A percentile compares a stretch with the other conserved stretches of the same genome.
phyloP scores from a whole-genome alignment of 1,284 basidiomycete species.

The Microbotryomycetes sp. region DNA sequence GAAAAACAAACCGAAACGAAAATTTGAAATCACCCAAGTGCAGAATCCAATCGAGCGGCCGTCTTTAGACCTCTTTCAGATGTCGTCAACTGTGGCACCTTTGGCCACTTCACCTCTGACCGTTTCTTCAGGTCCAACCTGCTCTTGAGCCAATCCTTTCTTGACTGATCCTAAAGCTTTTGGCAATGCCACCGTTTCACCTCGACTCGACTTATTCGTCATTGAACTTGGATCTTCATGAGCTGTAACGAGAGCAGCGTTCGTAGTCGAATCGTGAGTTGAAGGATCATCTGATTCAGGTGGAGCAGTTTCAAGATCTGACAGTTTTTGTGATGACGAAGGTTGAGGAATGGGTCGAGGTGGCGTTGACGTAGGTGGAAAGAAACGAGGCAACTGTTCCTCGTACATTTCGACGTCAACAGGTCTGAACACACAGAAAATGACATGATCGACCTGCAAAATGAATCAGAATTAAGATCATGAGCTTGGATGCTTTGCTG shows the following conservation, averaged over 20 bases:
- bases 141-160: neutral
- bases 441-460: conserved; percentile 58
- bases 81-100: neutral
- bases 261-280: neutral
- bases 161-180: neutral
- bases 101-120: neutral
- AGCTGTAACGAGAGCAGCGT: neutral
- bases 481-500: neutral
- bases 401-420: conserved; percentile 46
- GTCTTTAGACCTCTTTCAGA: neutral
- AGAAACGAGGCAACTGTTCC: neutral
- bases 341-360: neutral
- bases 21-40: too few relatives aligned
- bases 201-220: neutral
- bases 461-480: neutral
- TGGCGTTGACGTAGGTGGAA: neutral
- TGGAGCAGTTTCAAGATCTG: neutral
- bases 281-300: neutral
- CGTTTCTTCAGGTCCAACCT: neutral
- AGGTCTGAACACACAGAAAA: conserved; percentile 66
- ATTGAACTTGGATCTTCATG: neutral
- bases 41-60: too few relatives aligned
- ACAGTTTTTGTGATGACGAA: neutral
- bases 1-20: too few relatives aligned
- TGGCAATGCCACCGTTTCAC: neutral